Evolutionary conservation across 2,329 filamentous ascomycete species (phyloP).

Genomic region (Furcasterigmium furcatum): DNA sequence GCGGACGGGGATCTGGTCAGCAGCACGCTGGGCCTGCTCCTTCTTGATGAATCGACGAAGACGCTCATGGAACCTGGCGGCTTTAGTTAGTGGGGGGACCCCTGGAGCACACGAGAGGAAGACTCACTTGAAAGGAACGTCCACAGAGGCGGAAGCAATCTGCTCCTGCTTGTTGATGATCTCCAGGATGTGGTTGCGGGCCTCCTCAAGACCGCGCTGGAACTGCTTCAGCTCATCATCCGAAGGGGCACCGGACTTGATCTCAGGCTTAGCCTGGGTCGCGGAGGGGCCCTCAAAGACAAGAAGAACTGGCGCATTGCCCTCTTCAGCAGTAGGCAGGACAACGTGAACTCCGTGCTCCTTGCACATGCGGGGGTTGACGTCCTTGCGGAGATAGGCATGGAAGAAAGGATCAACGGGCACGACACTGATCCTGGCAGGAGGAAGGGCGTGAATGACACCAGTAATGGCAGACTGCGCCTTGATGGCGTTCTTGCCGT

Average conservation of each 20-base stretch:
- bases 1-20: constrained; percentile 57
- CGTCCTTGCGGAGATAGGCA: constrained; percentile 63
- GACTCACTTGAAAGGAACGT: constrained; percentile 60
- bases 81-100: too few species aligned
- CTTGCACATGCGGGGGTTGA: constrained; percentile 61
- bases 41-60: constrained; percentile 62
- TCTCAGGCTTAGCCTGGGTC: constrained; percentile 11
- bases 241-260: constrained; percentile 13
- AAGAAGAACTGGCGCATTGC: constrained; percentile 59
- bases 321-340: constrained; percentile 61
- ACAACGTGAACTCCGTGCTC: constrained; percentile 72
- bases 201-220: constrained; percentile 51
- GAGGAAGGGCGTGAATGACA: constrained; percentile 71
- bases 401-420: constrained; percentile 78
- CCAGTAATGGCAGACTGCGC: constrained; percentile 73
- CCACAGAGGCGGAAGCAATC: constrained; percentile 46
- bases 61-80: constrained; percentile 64
- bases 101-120: too few species aligned
- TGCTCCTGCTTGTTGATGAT: constrained; percentile 58
- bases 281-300: constrained; percentile 66
- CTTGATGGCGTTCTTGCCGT: constrained; percentile 78
- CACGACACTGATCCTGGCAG: constrained; percentile 64
- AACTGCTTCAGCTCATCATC: constrained; percentile 49
- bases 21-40: constrained; percentile 55
- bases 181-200: constrained; percentile 53